Conservation (phyloP, 2,329 filamentous ascomycete genomes). For the Annulohypoxylon truncatum region DNA sequence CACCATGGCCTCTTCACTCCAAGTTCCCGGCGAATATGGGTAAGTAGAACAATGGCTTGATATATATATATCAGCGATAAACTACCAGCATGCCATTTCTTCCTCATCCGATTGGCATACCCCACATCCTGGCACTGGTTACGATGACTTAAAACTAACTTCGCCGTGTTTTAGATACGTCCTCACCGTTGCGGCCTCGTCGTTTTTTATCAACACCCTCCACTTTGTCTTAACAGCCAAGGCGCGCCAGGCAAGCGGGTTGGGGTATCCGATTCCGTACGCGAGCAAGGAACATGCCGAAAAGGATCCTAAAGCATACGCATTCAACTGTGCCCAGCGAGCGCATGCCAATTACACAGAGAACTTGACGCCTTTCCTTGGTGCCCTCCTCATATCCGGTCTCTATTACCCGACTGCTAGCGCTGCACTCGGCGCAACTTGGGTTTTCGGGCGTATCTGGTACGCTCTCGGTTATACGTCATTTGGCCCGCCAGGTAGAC, state of each 20-base stretch:
- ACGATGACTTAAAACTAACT: slow-evolving; percentile 18
- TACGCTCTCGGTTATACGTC: slow-evolving; percentile 68
- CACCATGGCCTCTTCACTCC: slow-evolving; percentile 58
- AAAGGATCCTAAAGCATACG: slow-evolving; percentile 64
- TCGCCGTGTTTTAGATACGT: slow-evolving; percentile 63
- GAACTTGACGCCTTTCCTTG: slow-evolving; percentile 66
- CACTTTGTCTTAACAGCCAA: slow-evolving; percentile 61
- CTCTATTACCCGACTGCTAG: slow-evolving; percentile 64
- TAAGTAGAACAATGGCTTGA: slow-evolving; percentile 49
- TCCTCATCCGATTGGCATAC: slow-evolving; percentile 6
- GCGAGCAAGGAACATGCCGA: slow-evolving; percentile 64
- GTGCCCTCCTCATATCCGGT: slow-evolving; percentile 66
- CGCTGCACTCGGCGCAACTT: slow-evolving; percentile 62
- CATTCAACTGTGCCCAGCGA: slow-evolving; percentile 68
- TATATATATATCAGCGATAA: not conserved
- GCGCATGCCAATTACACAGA: slow-evolving; percentile 72
- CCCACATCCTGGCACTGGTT: not conserved
- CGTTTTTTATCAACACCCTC: slow-evolving; percentile 67
- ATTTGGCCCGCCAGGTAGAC: slow-evolving; percentile 59
- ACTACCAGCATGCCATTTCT: slow-evolving; percentile 24
- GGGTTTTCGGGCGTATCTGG: slow-evolving; percentile 63
- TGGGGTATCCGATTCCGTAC: slow-evolving; percentile 69
- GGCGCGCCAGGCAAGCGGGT: slow-evolving; percentile 63
- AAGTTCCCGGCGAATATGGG: slow-evolving; percentile 64
- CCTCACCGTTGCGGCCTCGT: slow-evolving; percentile 66